Evolutionary conservation across 345 rosid genomes (phyloP), one percentile per base, ranked within the genome.

Genomic region (Acer negundo): DNA sequence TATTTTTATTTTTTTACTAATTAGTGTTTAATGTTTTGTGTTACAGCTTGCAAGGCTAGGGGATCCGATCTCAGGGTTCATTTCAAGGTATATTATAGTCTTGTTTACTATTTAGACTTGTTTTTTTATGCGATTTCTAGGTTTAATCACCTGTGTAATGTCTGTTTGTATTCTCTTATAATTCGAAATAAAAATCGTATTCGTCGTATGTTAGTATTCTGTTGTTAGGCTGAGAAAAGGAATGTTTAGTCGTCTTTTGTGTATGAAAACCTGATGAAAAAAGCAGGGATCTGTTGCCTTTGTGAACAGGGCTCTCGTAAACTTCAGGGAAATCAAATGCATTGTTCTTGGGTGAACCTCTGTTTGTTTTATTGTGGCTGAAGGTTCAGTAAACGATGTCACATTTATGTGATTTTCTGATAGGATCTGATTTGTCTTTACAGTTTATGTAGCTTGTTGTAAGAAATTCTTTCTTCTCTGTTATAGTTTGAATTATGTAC

Each of bases 11-110:
- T 65, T 28, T 24, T 1, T 69, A n/a, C 73, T 20, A 40, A 38
- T 0, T 79, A 4, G 19, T 1, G 22, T 61, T 4, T 35, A 2
- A 20, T 42, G 20, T 62, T 73, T 7, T 24, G 3, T 63, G 2
- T 11, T 84, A 80, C 85, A 96, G 99, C 98, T 55, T 94, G 99
- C 90, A 96, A 94, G 91, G 95, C 99, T 1, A 90, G 97, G 78
- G 99, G 97, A 46, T 87, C 95, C 47, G 95, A 94, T 83, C 98
- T 94, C 62, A 88, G 99, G 80, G 95, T 90, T 86, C 99, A 92
- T 83, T 96, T 96, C 82, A 96, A 96, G 97, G 98, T 94, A 80
- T 74, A 42, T 2, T 55, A 7, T 7, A 15, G n/a, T 28, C 1
- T 61, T 20, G 5, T 7, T 42, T 10, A 19, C 15, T 26, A 1